phyloP scores from a whole-genome alignment of 2,329 filamentous ascomycete genomes.

The Daldinia sp. region DNA sequence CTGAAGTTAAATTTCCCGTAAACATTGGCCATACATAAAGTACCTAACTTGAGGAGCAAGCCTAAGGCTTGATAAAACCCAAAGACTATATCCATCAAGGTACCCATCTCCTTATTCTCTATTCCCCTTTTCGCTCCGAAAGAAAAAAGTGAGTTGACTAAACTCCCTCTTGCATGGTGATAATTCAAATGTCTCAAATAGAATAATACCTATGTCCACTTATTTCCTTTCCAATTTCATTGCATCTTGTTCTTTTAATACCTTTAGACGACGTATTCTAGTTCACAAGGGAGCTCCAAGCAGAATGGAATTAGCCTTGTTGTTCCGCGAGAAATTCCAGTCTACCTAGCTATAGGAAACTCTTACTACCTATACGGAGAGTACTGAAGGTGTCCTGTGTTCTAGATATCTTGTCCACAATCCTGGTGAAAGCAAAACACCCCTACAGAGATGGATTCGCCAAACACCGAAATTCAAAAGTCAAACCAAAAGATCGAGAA shows the following conservation, averaged over 20 bases:
- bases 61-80: not conserved
- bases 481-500: too few species aligned
- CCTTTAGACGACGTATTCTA: not conserved
- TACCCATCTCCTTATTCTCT: not conserved
- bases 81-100: not conserved
- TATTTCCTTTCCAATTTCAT: too few species aligned
- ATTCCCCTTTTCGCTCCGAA: not conserved
- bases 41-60: not conserved
- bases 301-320: too few species aligned
- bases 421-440: too few species aligned
- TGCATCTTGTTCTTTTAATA: not conserved
- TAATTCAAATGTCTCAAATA: not conserved
- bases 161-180: too few species aligned
- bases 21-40: not conserved
- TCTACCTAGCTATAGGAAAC: not conserved
- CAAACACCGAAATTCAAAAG: too few species aligned
- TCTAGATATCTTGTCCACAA: too few species aligned
- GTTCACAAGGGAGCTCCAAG: too few species aligned
- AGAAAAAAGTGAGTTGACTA: not conserved
- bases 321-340: too few species aligned
- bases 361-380: not conserved
- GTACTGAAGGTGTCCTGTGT: too few species aligned
- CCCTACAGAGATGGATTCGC: too few species aligned
- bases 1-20: not conserved
- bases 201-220: too few species aligned